A percentile compares a stretch with the other conserved stretches of the same genome.
Evolutionary conservation across 176 grass and related monocot species (phyloP).

Genomic region (Alloteropsis semialata): DNA sequence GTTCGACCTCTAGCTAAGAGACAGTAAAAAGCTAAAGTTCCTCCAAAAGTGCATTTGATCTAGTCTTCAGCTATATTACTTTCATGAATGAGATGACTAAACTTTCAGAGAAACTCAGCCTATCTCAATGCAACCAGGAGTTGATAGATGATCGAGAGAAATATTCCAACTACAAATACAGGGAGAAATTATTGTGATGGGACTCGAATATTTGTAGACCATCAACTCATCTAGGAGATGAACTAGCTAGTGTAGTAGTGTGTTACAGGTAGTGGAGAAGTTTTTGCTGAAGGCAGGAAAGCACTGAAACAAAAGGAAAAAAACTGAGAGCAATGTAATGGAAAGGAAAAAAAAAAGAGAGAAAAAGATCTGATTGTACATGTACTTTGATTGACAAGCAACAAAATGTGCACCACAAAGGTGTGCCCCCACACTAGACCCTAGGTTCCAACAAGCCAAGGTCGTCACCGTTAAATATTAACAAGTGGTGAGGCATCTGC

Average conservation of each 20-base stretch:
- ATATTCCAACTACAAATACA: background rate
- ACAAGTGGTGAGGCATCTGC: conserved; percentile 9
- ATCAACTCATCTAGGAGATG: conserved; percentile 11
- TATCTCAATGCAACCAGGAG: background rate
- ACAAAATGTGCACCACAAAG: conserved; percentile 12
- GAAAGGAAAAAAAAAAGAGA: background rate
- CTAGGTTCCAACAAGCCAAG: background rate
- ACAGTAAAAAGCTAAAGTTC: background rate
- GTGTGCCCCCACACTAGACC: conserved; percentile 6
- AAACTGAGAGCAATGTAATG: background rate
- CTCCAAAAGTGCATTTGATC: background rate
- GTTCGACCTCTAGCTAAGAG: background rate
- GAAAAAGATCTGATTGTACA: background rate
- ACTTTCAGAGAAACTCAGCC: background rate
- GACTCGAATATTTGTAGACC: conserved; percentile 15
- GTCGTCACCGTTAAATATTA: background rate
- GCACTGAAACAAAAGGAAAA: conserved; percentile 14
- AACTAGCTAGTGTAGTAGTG: background rate
- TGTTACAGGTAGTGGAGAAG: conserved; percentile 6
- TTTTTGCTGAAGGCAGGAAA: background rate
- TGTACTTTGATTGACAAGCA: conserved; percentile 22
- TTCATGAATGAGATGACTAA: background rate
- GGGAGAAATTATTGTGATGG: conserved; percentile 13
- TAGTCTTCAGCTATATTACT: background rate
- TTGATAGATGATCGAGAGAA: background rate